Evolutionary conservation across 345 rosid genomes (phyloP).

Genomic region (Carallia pectinifolia): DNA sequence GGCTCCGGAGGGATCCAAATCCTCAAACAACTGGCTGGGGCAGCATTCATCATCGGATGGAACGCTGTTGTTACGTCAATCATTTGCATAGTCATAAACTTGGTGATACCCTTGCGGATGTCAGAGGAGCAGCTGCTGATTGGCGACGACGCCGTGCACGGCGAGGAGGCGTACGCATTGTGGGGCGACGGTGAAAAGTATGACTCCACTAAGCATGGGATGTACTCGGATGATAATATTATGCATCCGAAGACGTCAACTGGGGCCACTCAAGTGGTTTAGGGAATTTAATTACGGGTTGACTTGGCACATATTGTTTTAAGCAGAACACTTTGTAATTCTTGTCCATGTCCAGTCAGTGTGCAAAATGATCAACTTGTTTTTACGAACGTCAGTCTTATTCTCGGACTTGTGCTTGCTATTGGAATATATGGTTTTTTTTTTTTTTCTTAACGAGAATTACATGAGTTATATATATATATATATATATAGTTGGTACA

Average conservation of each 20-base stretch:
- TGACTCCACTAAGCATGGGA: conserved; percentile 32
- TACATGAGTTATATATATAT: too few relatives aligned
- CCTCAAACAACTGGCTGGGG: conserved; percentile 44
- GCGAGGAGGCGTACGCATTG: conserved; percentile 52
- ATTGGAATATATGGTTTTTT: too few relatives aligned
- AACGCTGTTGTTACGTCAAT: conserved; percentile 38
- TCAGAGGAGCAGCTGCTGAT: conserved; percentile 41
- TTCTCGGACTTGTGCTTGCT: too few relatives aligned
- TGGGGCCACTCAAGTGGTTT: conserved; percentile 41
- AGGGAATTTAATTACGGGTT: conserved; percentile 1
- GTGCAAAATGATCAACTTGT: too few relatives aligned
- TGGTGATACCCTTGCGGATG: conserved; percentile 44
- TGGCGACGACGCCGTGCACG: conserved; percentile 53
- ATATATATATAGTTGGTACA: too few relatives aligned
- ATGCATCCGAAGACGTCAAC: conserved; percentile 8
- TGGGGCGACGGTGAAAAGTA: conserved; percentile 54
- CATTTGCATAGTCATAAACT: conserved; percentile 35
- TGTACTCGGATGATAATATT: conserved; percentile 6
- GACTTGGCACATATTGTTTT: not conserved
- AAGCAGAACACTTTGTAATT: not conserved
- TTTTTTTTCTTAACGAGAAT: too few relatives aligned
- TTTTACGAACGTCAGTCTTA: too few relatives aligned
- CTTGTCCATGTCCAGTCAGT: too few relatives aligned
- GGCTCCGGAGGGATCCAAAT: conserved; percentile 46
- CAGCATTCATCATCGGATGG: conserved; percentile 40